Evolutionary conservation across 1,284 basidiomycete species (phyloP).

Genomic region (Phellinidium pouzarii): DNA sequence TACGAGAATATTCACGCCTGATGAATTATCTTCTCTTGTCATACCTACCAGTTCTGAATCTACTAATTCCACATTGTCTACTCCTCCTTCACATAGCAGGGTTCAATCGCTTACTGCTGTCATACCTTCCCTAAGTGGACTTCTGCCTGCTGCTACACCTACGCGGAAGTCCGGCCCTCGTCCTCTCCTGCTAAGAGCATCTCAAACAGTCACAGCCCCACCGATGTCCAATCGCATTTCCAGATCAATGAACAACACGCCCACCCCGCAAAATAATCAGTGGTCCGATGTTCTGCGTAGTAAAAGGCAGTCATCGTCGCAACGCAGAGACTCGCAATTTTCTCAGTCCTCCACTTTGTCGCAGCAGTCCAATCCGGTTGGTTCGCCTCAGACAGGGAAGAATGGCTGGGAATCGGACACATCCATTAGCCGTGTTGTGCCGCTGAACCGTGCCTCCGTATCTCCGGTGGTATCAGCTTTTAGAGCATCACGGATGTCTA

Average conservation of each 20-base stretch:
- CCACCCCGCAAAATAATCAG: conserved; percentile 27
- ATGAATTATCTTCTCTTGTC: conserved; percentile 22
- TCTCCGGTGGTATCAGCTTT: conserved; percentile 66
- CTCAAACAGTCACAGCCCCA: conserved; percentile 36
- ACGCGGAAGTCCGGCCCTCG: conserved; percentile 41
- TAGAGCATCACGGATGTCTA: conserved; percentile 25
- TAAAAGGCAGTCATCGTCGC: conserved; percentile 30
- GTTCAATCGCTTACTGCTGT: conserved; percentile 6
- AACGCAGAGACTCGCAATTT: conserved; percentile 41
- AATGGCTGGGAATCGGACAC: conserved; percentile 53
- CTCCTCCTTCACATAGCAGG: conserved; percentile 7
- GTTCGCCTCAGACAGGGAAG: conserved; percentile 32
- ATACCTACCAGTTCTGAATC: conserved; percentile 38
- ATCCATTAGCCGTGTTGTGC: conserved; percentile 46
- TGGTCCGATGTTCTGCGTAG: conserved; percentile 46
- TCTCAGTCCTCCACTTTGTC: conserved; percentile 52
- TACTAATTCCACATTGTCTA: conserved; percentile 26
- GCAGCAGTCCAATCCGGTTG: conserved; percentile 34
- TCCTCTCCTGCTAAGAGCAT: conserved; percentile 49
- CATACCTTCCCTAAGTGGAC: conserved; percentile 35
- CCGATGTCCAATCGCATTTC: conserved; percentile 25
- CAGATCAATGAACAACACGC: conserved; percentile 34
- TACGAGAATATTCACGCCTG: conserved; percentile 38
- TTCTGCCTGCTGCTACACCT: conserved; percentile 23
- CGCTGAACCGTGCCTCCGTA: conserved; percentile 56